These are phyloP conservation scores for Coemansia sp. DNA, from an alignment of 192 early-diverging fungal species.

Conservation along the genomic window DNA sequence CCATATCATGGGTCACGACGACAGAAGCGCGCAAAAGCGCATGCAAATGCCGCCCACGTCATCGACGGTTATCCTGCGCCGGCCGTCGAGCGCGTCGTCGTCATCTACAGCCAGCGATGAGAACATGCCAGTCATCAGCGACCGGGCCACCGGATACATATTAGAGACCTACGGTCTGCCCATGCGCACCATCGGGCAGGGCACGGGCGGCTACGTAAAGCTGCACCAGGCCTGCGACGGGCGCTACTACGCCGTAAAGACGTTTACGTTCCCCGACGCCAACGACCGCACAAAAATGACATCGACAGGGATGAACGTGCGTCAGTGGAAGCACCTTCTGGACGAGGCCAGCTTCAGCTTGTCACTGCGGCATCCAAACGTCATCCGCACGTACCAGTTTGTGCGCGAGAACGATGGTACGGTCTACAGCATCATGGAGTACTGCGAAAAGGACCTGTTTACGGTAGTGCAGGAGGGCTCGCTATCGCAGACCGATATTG, in stretches of 20 bases:
- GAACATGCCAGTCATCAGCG: constrained; percentile 49
- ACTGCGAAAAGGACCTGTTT: constrained; percentile 86
- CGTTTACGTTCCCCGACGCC: constrained; percentile 43
- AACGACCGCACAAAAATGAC: constrained; percentile 32
- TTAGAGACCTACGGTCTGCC: constrained; percentile 47
- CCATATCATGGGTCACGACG: constrained; percentile 19
- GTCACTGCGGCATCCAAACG: constrained; percentile 70
- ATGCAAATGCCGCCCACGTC: constrained; percentile 38
- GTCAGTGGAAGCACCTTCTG: constrained; percentile 50
- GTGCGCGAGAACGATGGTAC: constrained; percentile 61
- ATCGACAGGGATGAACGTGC: constrained; percentile 40
- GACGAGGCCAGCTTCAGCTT: constrained; percentile 52
- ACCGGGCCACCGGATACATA: constrained; percentile 49
- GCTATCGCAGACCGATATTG: constrained; percentile 71
- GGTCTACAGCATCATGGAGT: constrained; percentile 85
- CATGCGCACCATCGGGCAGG: constrained; percentile 49
- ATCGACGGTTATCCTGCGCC: constrained; percentile 45
- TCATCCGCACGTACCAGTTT: constrained; percentile 74
- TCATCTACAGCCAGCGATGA: constrained; percentile 46
- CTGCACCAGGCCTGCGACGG: constrained; percentile 53
- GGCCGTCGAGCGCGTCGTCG: constrained; percentile 47
- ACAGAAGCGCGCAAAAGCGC: constrained; percentile 27
- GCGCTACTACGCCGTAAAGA: constrained; percentile 51
- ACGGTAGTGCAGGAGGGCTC: constrained; percentile 69
- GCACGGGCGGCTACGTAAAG: constrained; percentile 53